phyloP scores from a whole-genome alignment of 2,329 filamentous ascomycete species.

The Pestalotiopsis sp. region DNA sequence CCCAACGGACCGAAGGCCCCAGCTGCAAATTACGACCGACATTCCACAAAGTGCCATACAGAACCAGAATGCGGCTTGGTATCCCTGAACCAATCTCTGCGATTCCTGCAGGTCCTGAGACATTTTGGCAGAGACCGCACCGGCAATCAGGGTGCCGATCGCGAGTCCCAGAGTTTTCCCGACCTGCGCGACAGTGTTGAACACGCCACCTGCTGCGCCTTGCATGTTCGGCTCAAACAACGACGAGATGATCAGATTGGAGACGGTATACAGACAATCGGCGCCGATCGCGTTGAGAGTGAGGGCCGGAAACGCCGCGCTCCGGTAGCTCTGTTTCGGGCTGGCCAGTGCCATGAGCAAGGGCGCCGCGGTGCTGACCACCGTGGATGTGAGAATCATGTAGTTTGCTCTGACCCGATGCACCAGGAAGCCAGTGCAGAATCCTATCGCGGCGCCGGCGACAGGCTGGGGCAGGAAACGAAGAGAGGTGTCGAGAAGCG shows the following conservation, averaged over 20 bases:
- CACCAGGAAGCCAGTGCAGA: background rate
- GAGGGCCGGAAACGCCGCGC: background rate
- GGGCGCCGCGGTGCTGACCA: background rate
- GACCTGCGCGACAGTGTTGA: background rate
- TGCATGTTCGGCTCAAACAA: background rate
- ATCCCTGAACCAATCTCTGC: background rate
- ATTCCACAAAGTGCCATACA: background rate
- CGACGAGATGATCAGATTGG: background rate
- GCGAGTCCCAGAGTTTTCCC: background rate
- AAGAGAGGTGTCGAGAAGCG: background rate
- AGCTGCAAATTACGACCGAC: background rate
- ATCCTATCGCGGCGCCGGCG: background rate
- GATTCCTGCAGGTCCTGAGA: background rate
- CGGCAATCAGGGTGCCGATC: background rate
- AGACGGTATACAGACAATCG: background rate
- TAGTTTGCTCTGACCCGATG: background rate
- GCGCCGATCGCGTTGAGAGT: background rate
- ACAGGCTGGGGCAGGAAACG: background rate
- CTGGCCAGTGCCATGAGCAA: background rate
- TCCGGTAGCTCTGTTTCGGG: background rate
- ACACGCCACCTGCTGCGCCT: background rate
- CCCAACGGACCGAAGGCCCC: background rate
- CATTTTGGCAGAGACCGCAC: background rate
- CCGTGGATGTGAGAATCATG: background rate
- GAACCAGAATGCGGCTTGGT: background rate